Evolutionary conservation across 139 green algal genomes (phyloP).

Genomic region (Closterium sp.): DNA sequence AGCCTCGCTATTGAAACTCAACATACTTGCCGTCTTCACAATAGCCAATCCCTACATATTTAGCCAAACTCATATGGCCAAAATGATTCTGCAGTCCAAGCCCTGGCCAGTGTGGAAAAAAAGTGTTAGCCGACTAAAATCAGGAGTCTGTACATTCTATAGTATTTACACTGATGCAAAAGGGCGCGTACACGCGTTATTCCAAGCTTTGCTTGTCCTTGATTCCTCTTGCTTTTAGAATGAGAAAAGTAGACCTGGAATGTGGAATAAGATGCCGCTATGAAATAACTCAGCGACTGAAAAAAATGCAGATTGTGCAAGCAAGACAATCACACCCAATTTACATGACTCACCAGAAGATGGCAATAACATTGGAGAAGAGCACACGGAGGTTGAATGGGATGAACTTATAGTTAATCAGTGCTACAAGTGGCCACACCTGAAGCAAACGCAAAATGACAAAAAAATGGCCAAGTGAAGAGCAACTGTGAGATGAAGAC

Average conservation of each 20-base stretch:
- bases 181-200: not conserved
- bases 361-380: constrained; percentile 63
- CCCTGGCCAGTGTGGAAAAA: no score
- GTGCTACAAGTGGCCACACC: constrained; percentile 64
- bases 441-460: constrained; percentile 20
- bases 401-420: constrained; percentile 76
- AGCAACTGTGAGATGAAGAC: not conserved
- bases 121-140: no score
- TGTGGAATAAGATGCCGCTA: not conserved
- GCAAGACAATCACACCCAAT: not conserved
- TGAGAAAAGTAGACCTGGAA: not conserved
- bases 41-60: no score
- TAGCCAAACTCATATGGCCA: no score
- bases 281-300: not conserved
- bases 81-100: no score
- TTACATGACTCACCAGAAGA: constrained; percentile 12
- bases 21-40: no score
- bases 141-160: no score
- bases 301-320: not conserved
- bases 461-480: not conserved
- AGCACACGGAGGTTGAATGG: constrained; percentile 72
- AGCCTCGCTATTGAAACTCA: not conserved
- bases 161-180: not conserved
- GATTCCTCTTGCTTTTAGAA: not conserved
- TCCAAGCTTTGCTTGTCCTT: not conserved